Conservation (phyloP, 1,284 basidiomycete species). For the Phellinidium pouzarii region DNA sequence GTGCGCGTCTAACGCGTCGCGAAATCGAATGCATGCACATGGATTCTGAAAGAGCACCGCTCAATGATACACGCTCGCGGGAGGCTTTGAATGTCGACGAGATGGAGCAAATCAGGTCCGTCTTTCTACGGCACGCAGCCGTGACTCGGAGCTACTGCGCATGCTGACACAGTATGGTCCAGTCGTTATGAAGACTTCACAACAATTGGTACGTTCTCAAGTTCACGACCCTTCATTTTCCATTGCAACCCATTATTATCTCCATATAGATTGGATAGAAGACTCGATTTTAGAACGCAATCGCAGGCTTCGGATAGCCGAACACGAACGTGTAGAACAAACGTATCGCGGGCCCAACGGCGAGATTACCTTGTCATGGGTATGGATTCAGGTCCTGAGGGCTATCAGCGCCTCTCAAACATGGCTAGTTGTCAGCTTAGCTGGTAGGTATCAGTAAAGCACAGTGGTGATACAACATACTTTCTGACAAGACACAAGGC, state of each 20-base stretch:
- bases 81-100: constrained; percentile 23
- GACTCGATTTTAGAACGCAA: constrained; percentile 87
- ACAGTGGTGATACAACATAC: neutral
- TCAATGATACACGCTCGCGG: neutral
- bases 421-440: constrained; percentile 77
- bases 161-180: constrained; percentile 8
- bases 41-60: constrained; percentile 13
- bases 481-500: constrained; percentile 42
- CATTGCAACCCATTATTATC: constrained; percentile 11
- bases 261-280: constrained; percentile 83
- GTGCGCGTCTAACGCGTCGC: neutral
- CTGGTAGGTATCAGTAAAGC: constrained; percentile 52
- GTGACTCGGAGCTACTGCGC: neutral
- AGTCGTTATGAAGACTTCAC: constrained; percentile 84
- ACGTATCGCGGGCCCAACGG: constrained; percentile 47
- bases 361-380: constrained; percentile 45
- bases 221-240: constrained; percentile 6
- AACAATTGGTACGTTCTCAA: constrained; percentile 51
- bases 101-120: constrained; percentile 29
- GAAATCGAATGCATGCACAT: constrained; percentile 13
- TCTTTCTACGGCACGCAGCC: constrained; percentile 1
- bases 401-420: constrained; percentile 46
- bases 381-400: constrained; percentile 58
- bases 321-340: constrained; percentile 33
- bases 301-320: constrained; percentile 54